Evolutionary conservation across 352 stramenopile genomes (phyloP).

Genomic region (Phytophthora vignae): DNA sequence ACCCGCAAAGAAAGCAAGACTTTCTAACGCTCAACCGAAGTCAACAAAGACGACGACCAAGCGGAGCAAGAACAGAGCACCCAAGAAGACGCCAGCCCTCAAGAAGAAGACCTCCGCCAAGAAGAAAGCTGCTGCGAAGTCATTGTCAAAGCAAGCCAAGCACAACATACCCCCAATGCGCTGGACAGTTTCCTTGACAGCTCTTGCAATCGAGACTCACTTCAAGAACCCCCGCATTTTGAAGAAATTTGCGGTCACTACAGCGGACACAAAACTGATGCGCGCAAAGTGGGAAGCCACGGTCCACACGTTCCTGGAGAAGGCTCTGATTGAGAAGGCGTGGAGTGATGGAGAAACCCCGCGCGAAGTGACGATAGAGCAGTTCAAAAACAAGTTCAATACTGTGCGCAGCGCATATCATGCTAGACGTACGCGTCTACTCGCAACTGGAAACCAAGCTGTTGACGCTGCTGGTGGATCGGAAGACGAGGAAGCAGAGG

Average conservation of each 20-base stretch:
- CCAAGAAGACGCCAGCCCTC: background rate
- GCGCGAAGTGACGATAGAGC: background rate
- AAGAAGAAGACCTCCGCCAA: conserved; percentile 10
- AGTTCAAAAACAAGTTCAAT: background rate
- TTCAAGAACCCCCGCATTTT: conserved; percentile 5
- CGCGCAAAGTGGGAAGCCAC: conserved; percentile 1
- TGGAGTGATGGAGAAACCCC: background rate
- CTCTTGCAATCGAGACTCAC: conserved; percentile 10
- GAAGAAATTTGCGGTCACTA: conserved; percentile 12
- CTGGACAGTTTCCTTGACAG: conserved; percentile 3
- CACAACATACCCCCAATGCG: background rate
- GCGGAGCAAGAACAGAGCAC: too few relatives aligned
- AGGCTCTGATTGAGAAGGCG: background rate
- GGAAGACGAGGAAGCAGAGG: background rate
- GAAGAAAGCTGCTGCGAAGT: background rate
- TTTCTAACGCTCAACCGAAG: background rate
- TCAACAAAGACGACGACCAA: conserved; percentile 6
- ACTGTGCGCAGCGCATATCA: background rate
- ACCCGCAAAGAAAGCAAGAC: background rate
- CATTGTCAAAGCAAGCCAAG: background rate
- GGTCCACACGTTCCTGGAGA: background rate
- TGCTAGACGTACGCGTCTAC: background rate
- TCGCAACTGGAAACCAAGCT: background rate
- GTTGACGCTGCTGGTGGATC: background rate
- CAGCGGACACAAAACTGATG: conserved; percentile 1